Conservation (phyloP, 1,284 basidiomycete genomes). For the Ganoderma boninense region DNA sequence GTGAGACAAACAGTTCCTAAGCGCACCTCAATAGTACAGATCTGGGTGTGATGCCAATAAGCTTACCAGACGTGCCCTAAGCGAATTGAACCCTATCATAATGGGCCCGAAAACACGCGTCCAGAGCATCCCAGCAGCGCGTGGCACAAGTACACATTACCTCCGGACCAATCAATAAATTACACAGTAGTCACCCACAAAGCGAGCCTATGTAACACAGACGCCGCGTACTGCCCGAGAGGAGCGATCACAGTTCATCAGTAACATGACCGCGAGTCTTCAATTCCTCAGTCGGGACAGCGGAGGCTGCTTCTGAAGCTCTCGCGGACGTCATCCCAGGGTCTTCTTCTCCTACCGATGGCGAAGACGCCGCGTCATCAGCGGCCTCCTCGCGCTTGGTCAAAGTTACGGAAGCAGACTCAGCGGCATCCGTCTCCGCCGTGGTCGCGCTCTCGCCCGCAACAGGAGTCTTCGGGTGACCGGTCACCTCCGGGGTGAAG, state of each 20-base stretch:
- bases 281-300: slow-evolving; percentile 13
- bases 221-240: slow-evolving; percentile 6
- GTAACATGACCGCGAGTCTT: slow-evolving; percentile 20
- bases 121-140: background rate
- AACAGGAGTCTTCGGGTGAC: slow-evolving; percentile 37
- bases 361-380: slow-evolving; percentile 2
- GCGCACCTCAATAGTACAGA: background rate
- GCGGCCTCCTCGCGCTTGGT: slow-evolving; percentile 12
- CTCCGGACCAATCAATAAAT: slow-evolving; percentile 19
- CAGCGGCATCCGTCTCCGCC: slow-evolving; percentile 16
- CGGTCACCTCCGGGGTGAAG: slow-evolving; percentile 34
- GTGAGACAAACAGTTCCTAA: background rate
- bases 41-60: background rate
- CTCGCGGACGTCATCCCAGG: slow-evolving; percentile 3
- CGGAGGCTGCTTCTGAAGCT: background rate
- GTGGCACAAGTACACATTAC: slow-evolving; percentile 9
- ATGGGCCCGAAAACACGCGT: background rate
- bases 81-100: background rate
- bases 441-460: slow-evolving; percentile 29
- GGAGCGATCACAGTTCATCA: slow-evolving; percentile 25
- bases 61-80: background rate
- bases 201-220: slow-evolving; percentile 16
- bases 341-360: slow-evolving; percentile 1
- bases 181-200: slow-evolving; percentile 24
- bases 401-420: slow-evolving; percentile 10